A percentile compares a stretch with the other conserved stretches of the same genome.
Evolutionary conservation across 2,329 filamentous ascomycete species (phyloP).

Genomic region (Beauveria scarabaeidicola): DNA sequence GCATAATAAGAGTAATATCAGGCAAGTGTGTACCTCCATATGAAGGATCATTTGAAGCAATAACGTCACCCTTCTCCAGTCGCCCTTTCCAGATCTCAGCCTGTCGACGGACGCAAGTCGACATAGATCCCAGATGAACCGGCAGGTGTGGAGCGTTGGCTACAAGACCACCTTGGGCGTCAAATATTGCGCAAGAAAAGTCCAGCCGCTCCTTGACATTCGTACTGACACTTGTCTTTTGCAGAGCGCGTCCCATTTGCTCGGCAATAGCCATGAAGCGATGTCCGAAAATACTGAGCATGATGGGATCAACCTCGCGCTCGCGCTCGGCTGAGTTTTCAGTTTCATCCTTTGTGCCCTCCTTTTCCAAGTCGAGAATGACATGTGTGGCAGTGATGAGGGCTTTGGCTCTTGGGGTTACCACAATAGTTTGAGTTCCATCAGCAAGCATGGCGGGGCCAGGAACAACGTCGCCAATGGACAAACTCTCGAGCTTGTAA

Average conservation of each 20-base stretch:
- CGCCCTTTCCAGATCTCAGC: conserved; percentile 72
- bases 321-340: background rate
- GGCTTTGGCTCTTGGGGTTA: conserved; percentile 70
- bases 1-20: conserved; percentile 73
- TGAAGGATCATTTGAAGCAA: conserved; percentile 77
- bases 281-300: conserved; percentile 72
- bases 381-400: conserved; percentile 79
- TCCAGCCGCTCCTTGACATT: conserved; percentile 79
- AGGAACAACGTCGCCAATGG: conserved; percentile 60
- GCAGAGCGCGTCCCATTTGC: conserved; percentile 71
- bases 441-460: conserved; percentile 85
- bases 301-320: conserved; percentile 52
- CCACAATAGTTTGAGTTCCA: conserved; percentile 84
- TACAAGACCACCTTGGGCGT: conserved; percentile 64
- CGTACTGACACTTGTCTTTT: conserved; percentile 73
- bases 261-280: conserved; percentile 82
- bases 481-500: conserved; percentile 70
- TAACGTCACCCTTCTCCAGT: conserved; percentile 68
- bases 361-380: conserved; percentile 70
- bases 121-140: conserved; percentile 76
- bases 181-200: conserved; percentile 76
- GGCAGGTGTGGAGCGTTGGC: conserved; percentile 74
- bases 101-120: conserved; percentile 69
- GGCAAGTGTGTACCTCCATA: conserved; percentile 77
- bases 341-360: conserved; percentile 28